These are phyloP conservation scores for Hygrocybe coccinea DNA, from an alignment of 768 basidiomycete genomes.

Conservation along the genomic window DNA sequence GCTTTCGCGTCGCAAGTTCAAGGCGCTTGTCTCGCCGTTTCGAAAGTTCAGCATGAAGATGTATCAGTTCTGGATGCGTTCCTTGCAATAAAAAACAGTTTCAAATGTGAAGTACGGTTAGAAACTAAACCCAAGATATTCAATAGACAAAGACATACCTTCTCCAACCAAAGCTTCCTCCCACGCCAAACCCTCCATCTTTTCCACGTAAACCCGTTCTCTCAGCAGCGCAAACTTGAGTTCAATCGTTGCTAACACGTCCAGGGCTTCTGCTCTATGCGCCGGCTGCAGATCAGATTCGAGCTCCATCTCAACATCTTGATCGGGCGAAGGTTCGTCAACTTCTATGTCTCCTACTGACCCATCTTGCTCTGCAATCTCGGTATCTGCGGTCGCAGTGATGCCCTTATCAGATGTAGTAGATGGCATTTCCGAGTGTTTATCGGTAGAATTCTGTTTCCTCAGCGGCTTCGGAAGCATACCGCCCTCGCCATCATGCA, in stretches of 20 bases:
- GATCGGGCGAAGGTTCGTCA: constrained; percentile 36
- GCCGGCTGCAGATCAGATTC: constrained; percentile 75
- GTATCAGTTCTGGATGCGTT: constrained; percentile 79
- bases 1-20: constrained; percentile 71
- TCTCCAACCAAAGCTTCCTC: constrained; percentile 78
- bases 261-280: constrained; percentile 82
- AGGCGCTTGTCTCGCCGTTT: constrained; percentile 77
- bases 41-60: constrained; percentile 74
- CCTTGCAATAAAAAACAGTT: constrained; percentile 37
- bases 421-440: background rate
- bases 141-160: constrained; percentile 44
- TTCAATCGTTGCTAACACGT: constrained; percentile 84
- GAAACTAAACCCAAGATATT: constrained; percentile 2
- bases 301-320: constrained; percentile 42
- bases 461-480: background rate
- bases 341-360: constrained; percentile 31
- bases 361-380: constrained; percentile 25
- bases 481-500: background rate
- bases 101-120: background rate
- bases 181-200: constrained; percentile 86
- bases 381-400: constrained; percentile 16
- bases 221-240: constrained; percentile 85
- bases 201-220: constrained; percentile 87
- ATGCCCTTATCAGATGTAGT: background rate
- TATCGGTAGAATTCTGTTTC: constrained; percentile 1